Base-by-base conservation (phyloP, 2,329 filamentous ascomycete species). In the Sporothrix phasma region DNA sequence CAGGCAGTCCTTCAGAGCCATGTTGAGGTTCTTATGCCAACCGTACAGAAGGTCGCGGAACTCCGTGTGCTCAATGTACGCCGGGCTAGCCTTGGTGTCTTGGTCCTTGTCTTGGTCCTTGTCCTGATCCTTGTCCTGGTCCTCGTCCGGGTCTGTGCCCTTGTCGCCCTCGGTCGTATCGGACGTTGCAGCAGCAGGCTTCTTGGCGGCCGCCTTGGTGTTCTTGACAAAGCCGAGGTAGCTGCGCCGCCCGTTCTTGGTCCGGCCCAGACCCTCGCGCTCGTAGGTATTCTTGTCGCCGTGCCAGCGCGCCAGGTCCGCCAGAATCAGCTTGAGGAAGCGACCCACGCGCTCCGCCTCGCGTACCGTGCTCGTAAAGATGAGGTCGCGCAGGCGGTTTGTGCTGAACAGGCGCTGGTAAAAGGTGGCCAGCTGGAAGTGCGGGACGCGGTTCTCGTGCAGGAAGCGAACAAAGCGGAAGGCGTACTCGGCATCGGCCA, bases 281-380 rank as follows among this genome's bases (percentile, higher is more conserved):
- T 95, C 90, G 73, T 94, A 99, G 0, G 83, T 77, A 5, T 79
- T 75, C 70, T 88, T 87, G 72, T 91, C 88, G 26, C 84, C 83
- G 74, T 97, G 94, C 94, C 95, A 99, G 61, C 81, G 79, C 7
- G 86, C 83, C 19, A 99, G 80, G 68, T 97, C 91, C 66, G 87
- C 84, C 11, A 99, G 78, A 1, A 94, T 79, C 66, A 93, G 86
- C 71, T 88, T 90, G 63, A 99, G 77, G 74, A 99, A 97, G 26
- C 90, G 89, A 13, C 92, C 94, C n/a, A 99, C 79, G 69, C 96
- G 91, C 73, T 96, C 90, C 0, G 92, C 90, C 75, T 99, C 95
- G 63, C 91, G 88, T 26, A 93, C 88, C 0, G 92, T 96, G 73
- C 89, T 95, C 56, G 88, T 86, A 73, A 96, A 97, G 64, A 99